phyloP scores from a whole-genome alignment of 306 rosid species.

The Senna siamea region DNA sequence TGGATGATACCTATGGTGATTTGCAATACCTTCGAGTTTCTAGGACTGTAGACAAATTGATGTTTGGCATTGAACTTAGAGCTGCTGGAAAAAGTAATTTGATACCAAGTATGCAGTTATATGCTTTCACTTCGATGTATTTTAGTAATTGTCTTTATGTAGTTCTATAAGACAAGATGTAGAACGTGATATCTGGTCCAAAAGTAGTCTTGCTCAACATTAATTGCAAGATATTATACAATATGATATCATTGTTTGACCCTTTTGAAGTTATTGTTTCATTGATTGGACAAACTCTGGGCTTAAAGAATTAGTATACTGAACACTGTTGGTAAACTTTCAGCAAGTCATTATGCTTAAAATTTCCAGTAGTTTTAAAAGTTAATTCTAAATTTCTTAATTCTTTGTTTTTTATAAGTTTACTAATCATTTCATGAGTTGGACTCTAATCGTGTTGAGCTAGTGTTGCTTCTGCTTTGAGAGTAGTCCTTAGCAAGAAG shows the following conservation, averaged over 20 bases:
- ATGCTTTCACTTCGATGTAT: neutral
- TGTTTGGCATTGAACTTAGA: neutral
- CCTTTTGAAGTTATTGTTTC: slow-evolving; percentile 5
- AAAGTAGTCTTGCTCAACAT: neutral
- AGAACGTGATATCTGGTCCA: neutral
- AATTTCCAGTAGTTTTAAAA: slow-evolving; percentile 2
- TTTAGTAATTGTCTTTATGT: neutral
- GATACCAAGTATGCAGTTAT: neutral
- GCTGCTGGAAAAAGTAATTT: neutral
- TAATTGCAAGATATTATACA: slow-evolving; percentile 16
- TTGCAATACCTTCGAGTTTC: neutral
- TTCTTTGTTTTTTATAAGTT: slow-evolving; percentile 10
- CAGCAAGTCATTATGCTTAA: neutral
- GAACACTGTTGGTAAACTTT: neutral
- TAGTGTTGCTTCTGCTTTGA: slow-evolving; percentile 45
- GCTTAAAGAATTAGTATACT: slow-evolving; percentile 7
- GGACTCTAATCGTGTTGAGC: slow-evolving; percentile 38
- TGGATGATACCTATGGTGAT: neutral
- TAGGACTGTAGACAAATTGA: neutral
- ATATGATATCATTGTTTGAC: slow-evolving; percentile 17
- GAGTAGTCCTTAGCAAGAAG: slow-evolving; percentile 77
- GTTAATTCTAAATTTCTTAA: neutral
- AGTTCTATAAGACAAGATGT: slow-evolving; percentile 1
- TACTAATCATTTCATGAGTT: slow-evolving; percentile 21
- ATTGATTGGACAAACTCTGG: slow-evolving; percentile 2